A percentile compares a stretch with the other conserved stretches of the same genome.
phyloP scores from a whole-genome alignment of 2,329 filamentous ascomycete species.

The Xylariaceae sp. region DNA sequence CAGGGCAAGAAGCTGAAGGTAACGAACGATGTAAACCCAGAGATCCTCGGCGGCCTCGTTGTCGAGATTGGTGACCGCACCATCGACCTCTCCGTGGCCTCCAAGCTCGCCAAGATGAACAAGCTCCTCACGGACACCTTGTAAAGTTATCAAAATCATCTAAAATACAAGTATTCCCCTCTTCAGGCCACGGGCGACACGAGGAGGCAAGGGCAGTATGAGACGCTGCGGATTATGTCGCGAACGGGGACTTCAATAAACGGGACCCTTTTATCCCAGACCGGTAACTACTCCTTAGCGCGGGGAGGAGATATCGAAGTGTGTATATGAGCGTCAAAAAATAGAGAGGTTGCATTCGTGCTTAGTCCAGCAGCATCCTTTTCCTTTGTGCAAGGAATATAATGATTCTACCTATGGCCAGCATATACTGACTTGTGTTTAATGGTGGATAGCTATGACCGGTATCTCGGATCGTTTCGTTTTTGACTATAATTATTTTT shows the following conservation, averaged over 20 bases:
- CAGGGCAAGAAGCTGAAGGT: conserved; percentile 98
- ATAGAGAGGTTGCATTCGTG: conserved; percentile 30
- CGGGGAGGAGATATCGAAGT: conserved; percentile 21
- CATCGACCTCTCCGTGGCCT: conserved; percentile 92
- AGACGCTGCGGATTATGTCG: conserved; percentile 19
- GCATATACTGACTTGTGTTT: not conserved
- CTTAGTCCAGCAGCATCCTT: conserved; percentile 15
- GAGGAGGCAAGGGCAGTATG: conserved; percentile 10
- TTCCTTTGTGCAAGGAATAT: conserved; percentile 22
- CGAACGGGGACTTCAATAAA: conserved; percentile 4
- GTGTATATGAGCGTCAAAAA: conserved; percentile 33
- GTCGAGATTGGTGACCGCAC: conserved; percentile 97
- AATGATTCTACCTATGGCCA: conserved; percentile 12
- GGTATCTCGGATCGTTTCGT: not conserved
- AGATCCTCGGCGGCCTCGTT: conserved; percentile 87
- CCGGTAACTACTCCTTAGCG: conserved; percentile 15
- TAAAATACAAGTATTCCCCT: conserved; percentile 10
- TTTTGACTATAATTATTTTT: too few relatives aligned
- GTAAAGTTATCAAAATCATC: conserved; percentile 55
- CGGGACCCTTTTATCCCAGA: conserved; percentile 4
- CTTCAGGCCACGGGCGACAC: conserved; percentile 24
- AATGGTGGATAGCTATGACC: not conserved
- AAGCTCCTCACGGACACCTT: conserved; percentile 94
- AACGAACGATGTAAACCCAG: conserved; percentile 88
- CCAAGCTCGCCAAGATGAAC: conserved; percentile 97